These are phyloP conservation scores for Fusarium concolor DNA, from an alignment of 2,329 filamentous ascomycete species.

Conservation along the genomic window DNA sequence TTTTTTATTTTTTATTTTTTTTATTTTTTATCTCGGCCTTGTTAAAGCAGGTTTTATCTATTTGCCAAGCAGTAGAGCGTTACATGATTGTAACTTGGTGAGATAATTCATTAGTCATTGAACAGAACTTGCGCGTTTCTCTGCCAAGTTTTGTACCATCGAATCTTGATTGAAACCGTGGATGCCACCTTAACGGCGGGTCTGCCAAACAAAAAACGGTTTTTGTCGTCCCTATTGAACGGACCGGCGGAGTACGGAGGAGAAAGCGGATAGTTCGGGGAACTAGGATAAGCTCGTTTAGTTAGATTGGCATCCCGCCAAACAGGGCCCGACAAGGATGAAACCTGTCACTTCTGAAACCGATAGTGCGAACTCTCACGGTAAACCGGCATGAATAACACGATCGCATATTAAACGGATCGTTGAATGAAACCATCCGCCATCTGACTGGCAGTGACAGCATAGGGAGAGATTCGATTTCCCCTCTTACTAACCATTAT, in stretches of 20 bases:
- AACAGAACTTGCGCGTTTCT: too few species aligned
- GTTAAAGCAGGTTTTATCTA: too few species aligned
- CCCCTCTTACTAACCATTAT: not conserved
- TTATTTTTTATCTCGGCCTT: too few species aligned
- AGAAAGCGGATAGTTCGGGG: not conserved
- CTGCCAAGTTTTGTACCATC: too few species aligned
- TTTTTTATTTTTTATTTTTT: too few species aligned
- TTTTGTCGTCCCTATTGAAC: not conserved
- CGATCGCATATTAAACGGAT: slow-evolving; percentile 2
- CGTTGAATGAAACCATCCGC: not conserved
- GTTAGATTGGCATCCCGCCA: slow-evolving; percentile 4
- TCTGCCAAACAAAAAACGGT: not conserved
- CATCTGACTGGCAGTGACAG: too few species aligned
- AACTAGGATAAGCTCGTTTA: not conserved
- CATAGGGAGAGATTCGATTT: not conserved
- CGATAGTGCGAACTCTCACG: slow-evolving; percentile 1
- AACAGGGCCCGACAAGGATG: not conserved
- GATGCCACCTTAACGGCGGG: too few species aligned
- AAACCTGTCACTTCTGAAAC: not conserved
- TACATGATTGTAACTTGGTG: too few species aligned
- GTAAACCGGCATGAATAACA: slow-evolving; percentile 10
- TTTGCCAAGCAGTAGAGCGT: too few species aligned
- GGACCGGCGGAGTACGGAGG: not conserved
- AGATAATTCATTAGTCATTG: too few species aligned
- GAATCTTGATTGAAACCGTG: too few species aligned